Percentiles rank a stretch among this genome's conserved stretches.
Evolutionary conservation across 2,329 filamentous ascomycete genomes (phyloP).

Genomic region (Scopulariopsis brevicaulis): DNA sequence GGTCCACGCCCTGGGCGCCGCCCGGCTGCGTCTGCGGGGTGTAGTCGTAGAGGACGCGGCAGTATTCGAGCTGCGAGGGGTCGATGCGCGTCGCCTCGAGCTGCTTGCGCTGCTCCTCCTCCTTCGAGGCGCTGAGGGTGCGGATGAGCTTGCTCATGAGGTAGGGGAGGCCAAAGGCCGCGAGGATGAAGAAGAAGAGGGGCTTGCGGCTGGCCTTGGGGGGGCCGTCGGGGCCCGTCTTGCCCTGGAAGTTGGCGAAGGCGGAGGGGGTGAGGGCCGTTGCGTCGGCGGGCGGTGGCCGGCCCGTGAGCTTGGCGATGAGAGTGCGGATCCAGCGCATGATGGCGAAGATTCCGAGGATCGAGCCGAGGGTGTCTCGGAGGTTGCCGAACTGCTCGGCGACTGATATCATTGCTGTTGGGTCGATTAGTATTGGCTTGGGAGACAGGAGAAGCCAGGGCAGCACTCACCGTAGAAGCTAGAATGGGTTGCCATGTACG

Average conservation of each 20-base stretch:
- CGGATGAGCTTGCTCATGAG: constrained; percentile 95
- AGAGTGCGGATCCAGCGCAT: constrained; percentile 91
- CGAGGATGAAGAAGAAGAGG: constrained; percentile 88
- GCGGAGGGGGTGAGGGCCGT: constrained; percentile 79
- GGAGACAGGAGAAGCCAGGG: neutral
- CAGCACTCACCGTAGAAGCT: constrained; percentile 83
- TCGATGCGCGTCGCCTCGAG: constrained; percentile 54
- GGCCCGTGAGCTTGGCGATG: constrained; percentile 84
- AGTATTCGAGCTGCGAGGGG: constrained; percentile 90
- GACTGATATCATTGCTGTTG: constrained; percentile 90
- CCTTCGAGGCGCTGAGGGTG: constrained; percentile 69
- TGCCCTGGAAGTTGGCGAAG: constrained; percentile 81
- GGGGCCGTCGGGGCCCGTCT: constrained; percentile 36
- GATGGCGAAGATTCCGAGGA: constrained; percentile 89
- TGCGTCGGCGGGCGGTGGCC: constrained; percentile 78
- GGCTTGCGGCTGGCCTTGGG: constrained; percentile 84
- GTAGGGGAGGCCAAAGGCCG: constrained; percentile 91
- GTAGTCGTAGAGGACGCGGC: constrained; percentile 89
- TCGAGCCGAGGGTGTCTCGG: constrained; percentile 83
- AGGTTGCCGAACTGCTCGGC: constrained; percentile 94
- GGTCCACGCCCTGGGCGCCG: constrained; percentile 61
- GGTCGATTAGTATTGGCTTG: constrained; percentile 6
- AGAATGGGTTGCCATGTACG: constrained; percentile 98
- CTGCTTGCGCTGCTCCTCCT: constrained; percentile 63
- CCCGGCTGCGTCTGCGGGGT: constrained; percentile 55